Conservation (phyloP, 768 basidiomycete species). For the Pholiota molesta region DNA sequence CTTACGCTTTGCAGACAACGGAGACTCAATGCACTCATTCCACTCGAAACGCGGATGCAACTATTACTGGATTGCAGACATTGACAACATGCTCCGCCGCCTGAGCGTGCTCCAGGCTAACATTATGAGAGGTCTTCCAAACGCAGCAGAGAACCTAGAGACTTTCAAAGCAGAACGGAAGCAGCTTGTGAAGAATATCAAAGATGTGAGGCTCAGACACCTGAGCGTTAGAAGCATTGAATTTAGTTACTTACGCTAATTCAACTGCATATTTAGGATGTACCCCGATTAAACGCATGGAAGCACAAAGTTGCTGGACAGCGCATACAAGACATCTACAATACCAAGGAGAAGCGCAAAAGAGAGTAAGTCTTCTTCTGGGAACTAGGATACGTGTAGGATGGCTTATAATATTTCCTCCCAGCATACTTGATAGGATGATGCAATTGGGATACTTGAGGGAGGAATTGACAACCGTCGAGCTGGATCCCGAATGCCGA, state of each 20-base stretch:
- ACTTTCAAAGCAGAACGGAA: conserved; percentile 24
- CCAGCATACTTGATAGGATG: conserved; percentile 10
- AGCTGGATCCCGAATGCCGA: not conserved
- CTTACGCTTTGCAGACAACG: not conserved
- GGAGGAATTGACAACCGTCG: not conserved
- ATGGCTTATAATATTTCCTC: not conserved
- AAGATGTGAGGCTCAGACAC: conserved; percentile 6
- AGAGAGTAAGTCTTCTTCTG: not conserved
- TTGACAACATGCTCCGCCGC: conserved; percentile 22
- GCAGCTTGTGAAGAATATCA: conserved; percentile 17
- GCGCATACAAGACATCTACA: not conserved
- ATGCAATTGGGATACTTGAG: conserved; percentile 10
- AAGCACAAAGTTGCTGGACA: not conserved
- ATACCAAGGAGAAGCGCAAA: not conserved
- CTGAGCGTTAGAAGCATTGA: no score
- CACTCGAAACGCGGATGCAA: not conserved
- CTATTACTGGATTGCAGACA: conserved; percentile 34
- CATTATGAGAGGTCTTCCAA: conserved; percentile 16
- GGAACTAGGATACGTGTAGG: no score
- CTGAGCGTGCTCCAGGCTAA: conserved; percentile 16
- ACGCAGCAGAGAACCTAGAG: conserved; percentile 26
- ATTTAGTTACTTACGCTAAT: no score
- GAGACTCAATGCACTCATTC: not conserved
- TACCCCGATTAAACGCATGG: not conserved
- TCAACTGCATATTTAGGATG: not conserved